A percentile compares a stretch with the other conserved stretches of the same genome.
phyloP scores from a whole-genome alignment of 2,329 filamentous ascomycete genomes.

The Xylaria sp. region DNA sequence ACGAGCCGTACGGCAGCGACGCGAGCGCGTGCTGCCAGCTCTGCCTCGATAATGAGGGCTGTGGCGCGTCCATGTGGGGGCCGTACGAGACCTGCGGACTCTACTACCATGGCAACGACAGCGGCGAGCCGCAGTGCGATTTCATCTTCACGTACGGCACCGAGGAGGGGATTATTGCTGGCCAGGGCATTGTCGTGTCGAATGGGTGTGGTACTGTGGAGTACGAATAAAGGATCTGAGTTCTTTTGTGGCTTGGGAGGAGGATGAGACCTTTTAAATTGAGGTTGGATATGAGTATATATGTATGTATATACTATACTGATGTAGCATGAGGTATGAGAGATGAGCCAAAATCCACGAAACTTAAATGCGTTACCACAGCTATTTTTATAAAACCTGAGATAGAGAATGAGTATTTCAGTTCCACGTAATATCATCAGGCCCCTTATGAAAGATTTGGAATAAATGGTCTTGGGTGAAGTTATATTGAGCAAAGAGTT shows the following conservation, averaged over 20 bases:
- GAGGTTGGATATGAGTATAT: neutral
- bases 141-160: conserved; percentile 40
- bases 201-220: conserved; percentile 36
- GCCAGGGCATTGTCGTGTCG: conserved; percentile 42
- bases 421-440: too few species aligned
- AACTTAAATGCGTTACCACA: neutral
- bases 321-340: neutral
- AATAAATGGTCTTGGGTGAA: too few species aligned
- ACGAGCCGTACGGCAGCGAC: conserved; percentile 37
- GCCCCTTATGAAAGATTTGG: too few species aligned
- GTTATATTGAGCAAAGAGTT: too few species aligned
- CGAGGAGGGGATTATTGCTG: conserved; percentile 22
- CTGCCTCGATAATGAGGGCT: conserved; percentile 45
- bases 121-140: conserved; percentile 38
- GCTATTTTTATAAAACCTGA: neutral
- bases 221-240: conserved; percentile 14
- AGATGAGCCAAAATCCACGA: neutral
- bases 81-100: conserved; percentile 37
- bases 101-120: conserved; percentile 36
- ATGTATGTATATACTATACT: neutral
- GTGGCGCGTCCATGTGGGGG: conserved; percentile 40
- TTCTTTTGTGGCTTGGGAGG: neutral
- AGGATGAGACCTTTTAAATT: too few species aligned
- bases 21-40: conserved; percentile 45
- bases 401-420: too few species aligned